phyloP scores from a whole-genome alignment of 345 rosid species.

The Mallotus nudiflorus region DNA sequence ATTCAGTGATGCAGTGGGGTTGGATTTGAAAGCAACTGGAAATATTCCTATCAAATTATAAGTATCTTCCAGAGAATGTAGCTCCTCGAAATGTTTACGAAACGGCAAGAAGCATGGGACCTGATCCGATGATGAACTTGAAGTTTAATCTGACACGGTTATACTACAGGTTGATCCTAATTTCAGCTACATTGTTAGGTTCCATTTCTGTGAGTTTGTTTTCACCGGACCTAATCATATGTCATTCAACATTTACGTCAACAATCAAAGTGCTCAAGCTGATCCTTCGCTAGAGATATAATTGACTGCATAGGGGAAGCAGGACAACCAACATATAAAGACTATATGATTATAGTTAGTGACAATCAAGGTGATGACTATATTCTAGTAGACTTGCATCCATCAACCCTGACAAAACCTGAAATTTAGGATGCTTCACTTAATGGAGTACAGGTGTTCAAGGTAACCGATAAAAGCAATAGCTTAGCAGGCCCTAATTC shows the following conservation, averaged over 20 bases:
- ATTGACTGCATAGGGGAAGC: constrained; percentile 49
- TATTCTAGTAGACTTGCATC: constrained; percentile 51
- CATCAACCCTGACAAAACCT: constrained; percentile 39
- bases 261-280: constrained; percentile 54
- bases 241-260: constrained; percentile 64
- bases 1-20: constrained; percentile 51
- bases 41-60: constrained; percentile 37
- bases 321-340: constrained; percentile 56
- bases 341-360: constrained; percentile 47
- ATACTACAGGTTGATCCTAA: constrained; percentile 66
- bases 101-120: constrained; percentile 65
- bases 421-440: constrained; percentile 51
- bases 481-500: constrained; percentile 76
- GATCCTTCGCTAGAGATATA: constrained; percentile 47
- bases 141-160: constrained; percentile 70
- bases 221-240: constrained; percentile 50
- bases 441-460: constrained; percentile 80
- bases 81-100: constrained; percentile 66
- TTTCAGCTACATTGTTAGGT: constrained; percentile 63
- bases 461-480: constrained; percentile 43
- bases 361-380: constrained; percentile 47
- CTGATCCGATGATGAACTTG: constrained; percentile 29
- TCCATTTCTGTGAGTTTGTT: constrained; percentile 74
- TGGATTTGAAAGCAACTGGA: constrained; percentile 19
- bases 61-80: constrained; percentile 32